A percentile compares a stretch with the other conserved stretches of the same genome.
These are phyloP conservation scores for Cladosporium sp. DNA, from an alignment of 2,329 filamentous ascomycete species.

Conservation along the genomic window DNA sequence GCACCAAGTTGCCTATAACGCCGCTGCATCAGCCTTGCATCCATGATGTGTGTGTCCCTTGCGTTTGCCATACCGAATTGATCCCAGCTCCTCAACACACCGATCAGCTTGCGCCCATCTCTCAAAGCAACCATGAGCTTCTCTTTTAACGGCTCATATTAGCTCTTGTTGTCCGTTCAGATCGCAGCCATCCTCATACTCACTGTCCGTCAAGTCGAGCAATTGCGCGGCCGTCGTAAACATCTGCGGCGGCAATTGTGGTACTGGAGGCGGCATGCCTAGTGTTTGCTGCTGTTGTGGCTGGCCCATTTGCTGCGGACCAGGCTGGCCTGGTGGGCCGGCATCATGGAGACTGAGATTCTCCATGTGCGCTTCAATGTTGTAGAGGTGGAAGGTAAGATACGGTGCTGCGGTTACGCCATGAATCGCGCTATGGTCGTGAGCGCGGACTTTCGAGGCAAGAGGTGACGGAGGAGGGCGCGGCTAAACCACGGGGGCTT, in stretches of 20 bases:
- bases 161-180: constrained; percentile 1
- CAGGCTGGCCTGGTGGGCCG: constrained; percentile 27
- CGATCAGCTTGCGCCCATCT: constrained; percentile 91
- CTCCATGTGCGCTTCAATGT: constrained; percentile 33
- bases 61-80: constrained; percentile 73
- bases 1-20: constrained; percentile 79
- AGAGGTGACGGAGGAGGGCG: constrained; percentile 5
- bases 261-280: constrained; percentile 43
- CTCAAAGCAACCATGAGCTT: constrained; percentile 90
- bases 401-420: constrained; percentile 12
- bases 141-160: constrained; percentile 59
- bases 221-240: constrained; percentile 97
- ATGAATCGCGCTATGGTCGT: constrained; percentile 20
- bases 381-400: constrained; percentile 8
- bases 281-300: constrained; percentile 9
- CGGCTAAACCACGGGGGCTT: constrained; percentile 2
- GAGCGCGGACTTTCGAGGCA: constrained; percentile 8
- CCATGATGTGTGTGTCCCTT: background rate
- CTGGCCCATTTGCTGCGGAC: constrained; percentile 15
- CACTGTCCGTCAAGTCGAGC: constrained; percentile 96
- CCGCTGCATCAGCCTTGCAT: constrained; percentile 16
- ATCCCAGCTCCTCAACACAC: constrained; percentile 92
- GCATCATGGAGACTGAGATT: constrained; percentile 39
- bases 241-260: constrained; percentile 88
- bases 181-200: constrained; percentile 41